A percentile compares a stretch with the other conserved stretches of the same genome.
Evolutionary conservation across 441 rosid genomes (phyloP).

Genomic region (Pelargonium cotyledonis): DNA sequence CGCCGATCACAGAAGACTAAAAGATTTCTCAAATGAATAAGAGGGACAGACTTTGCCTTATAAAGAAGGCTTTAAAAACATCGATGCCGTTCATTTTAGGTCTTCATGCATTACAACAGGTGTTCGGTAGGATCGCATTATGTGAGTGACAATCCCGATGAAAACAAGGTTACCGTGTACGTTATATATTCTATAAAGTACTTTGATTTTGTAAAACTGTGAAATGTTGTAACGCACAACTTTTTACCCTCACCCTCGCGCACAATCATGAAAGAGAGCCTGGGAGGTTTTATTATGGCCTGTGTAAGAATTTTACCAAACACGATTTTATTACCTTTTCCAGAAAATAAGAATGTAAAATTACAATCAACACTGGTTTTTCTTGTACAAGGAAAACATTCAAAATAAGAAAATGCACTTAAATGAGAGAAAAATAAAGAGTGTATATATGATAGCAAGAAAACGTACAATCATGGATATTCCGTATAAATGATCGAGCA

Average conservation of each 20-base stretch:
- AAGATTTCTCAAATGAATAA: not conserved
- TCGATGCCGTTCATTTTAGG: not conserved
- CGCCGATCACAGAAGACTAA: not conserved
- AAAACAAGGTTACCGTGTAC: not conserved
- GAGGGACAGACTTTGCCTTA: not conserved
- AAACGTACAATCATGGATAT: not conserved
- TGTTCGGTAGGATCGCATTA: not conserved
- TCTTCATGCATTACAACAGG: constrained; percentile 2
- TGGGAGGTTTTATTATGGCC: constrained; percentile 3
- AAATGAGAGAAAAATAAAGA: constrained; percentile 1
- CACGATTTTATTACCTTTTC: constrained; percentile 1
- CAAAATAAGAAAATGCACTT: not conserved
- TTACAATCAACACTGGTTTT: constrained; percentile 2
- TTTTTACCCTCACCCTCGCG: not conserved
- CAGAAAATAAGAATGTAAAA: not conserved
- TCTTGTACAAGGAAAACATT: not conserved
- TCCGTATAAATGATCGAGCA: not conserved
- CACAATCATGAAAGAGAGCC: not conserved
- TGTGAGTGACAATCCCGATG: not conserved
- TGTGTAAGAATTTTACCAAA: not conserved
- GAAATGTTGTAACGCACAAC: not conserved
- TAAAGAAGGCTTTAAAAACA: not conserved
- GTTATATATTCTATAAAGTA: not conserved
- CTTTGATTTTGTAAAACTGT: not conserved
- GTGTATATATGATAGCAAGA: not conserved